Evolutionary conservation across 768 basidiomycete genomes (phyloP).

Genomic region (Boletus vinaceobasis): DNA sequence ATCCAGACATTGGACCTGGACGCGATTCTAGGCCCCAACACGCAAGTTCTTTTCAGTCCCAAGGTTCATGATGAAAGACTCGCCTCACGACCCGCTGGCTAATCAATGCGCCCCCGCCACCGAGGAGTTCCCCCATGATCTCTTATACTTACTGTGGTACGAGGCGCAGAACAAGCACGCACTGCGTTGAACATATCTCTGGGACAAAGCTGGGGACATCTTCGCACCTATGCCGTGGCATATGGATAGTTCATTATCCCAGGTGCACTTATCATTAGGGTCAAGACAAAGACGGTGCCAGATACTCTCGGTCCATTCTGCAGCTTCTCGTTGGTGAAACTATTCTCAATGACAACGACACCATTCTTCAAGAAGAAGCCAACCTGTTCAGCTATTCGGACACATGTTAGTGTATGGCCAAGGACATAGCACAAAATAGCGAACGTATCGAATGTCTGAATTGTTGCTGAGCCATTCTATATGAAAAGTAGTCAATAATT

Average conservation of each 20-base stretch:
- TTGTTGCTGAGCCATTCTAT: neutral
- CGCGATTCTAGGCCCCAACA: too few relatives aligned
- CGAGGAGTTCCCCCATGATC: slow-evolving; percentile 1
- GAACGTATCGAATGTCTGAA: slow-evolving; percentile 33
- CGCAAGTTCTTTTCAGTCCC: neutral
- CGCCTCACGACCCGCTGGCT: neutral
- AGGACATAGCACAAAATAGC: slow-evolving; percentile 1
- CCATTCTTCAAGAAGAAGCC: slow-evolving; percentile 55
- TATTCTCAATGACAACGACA: slow-evolving; percentile 49
- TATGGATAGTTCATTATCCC: slow-evolving; percentile 49
- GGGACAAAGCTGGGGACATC: slow-evolving; percentile 49
- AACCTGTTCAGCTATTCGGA: slow-evolving; percentile 41
- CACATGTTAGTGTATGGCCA: neutral
- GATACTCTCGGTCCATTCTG: slow-evolving; percentile 46
- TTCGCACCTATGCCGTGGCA: slow-evolving; percentile 46
- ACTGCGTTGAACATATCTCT: slow-evolving; percentile 34
- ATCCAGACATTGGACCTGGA: neutral
- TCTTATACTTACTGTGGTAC: neutral
- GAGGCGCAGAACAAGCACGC: neutral
- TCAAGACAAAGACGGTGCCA: slow-evolving; percentile 53
- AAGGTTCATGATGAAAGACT: slow-evolving; percentile 1
- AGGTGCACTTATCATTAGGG: slow-evolving; percentile 52
- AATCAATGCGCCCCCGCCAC: neutral
- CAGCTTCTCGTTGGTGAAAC: slow-evolving; percentile 50
- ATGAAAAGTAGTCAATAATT: neutral